phyloP scores from a whole-genome alignment of 805 yeast genomes.

The Osmozyma mogii region DNA sequence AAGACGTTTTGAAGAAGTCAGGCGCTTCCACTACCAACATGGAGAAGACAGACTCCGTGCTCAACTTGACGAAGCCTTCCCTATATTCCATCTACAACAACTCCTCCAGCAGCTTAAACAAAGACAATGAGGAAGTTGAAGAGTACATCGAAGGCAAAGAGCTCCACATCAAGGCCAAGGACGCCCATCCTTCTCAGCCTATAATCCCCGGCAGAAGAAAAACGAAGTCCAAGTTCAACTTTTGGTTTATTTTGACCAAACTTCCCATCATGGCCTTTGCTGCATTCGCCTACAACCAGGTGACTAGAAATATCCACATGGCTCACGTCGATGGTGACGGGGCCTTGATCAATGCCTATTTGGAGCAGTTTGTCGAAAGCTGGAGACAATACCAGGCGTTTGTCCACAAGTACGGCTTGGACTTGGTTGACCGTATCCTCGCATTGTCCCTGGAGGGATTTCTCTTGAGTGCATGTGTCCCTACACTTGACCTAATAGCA shows the following conservation, averaged over 20 bases:
- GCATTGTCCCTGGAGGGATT: conserved; percentile 45
- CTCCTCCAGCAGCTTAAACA: conserved; percentile 28
- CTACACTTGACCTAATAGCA: conserved; percentile 30
- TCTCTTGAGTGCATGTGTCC: conserved; percentile 48
- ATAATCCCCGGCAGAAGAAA: conserved; percentile 1
- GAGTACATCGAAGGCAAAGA: conserved; percentile 13
- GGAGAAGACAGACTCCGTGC: conserved; percentile 26
- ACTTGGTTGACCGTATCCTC: conserved; percentile 11
- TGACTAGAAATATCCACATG: conserved; percentile 45
- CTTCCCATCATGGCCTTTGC: conserved; percentile 27
- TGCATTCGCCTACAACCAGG: conserved; percentile 47
- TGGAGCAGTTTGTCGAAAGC: conserved; percentile 18
- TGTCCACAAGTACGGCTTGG: conserved; percentile 2
- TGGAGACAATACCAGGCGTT: conserved; percentile 13
- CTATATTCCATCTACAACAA: conserved; percentile 45
- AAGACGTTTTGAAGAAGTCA: no score
- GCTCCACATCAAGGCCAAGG: conserved; percentile 11
- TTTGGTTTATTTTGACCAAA: conserved; percentile 7
- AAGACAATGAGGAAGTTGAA: conserved; percentile 16
- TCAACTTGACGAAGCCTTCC: conserved; percentile 43
- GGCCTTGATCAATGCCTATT: conserved; percentile 34
- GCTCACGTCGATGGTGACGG: conserved; percentile 38
- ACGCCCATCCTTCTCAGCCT: conserved; percentile 3
- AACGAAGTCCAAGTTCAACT: not conserved
- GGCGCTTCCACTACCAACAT: conserved; percentile 1